phyloP scores from a whole-genome alignment of 441 rosid genomes.

The Syzygium malaccense region DNA sequence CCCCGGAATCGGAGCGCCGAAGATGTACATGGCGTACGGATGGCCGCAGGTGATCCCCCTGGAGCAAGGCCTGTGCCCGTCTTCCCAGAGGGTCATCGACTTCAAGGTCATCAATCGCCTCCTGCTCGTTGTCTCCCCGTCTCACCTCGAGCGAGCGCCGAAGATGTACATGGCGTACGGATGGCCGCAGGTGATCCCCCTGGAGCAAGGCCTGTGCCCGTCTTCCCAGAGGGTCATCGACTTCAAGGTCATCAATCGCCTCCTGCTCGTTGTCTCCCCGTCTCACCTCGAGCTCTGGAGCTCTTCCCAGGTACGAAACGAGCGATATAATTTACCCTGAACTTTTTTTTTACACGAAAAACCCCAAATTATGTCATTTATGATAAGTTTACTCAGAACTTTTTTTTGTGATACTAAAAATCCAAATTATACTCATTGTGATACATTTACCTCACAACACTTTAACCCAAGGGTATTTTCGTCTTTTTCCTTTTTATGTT shows the following conservation, averaged over 20 bases:
- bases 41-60: constrained; percentile 98
- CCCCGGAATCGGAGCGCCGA: background rate
- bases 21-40: constrained; percentile 95
- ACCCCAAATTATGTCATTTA: too few relatives aligned
- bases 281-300: constrained; percentile 93
- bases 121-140: constrained; percentile 70
- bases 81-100: constrained; percentile 68
- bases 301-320: constrained; percentile 62
- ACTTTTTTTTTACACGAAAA: too few relatives aligned
- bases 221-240: constrained; percentile 69
- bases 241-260: constrained; percentile 55
- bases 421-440: too few relatives aligned
- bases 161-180: constrained; percentile 95
- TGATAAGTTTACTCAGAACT: too few relatives aligned
- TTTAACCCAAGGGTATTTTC: too few relatives aligned
- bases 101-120: constrained; percentile 59
- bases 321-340: too few relatives aligned
- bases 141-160: constrained; percentile 36
- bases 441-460: too few relatives aligned
- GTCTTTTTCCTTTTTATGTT: too few relatives aligned
- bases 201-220: constrained; percentile 53
- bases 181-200: constrained; percentile 97
- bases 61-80: constrained; percentile 49
- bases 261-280: constrained; percentile 73
- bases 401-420: too few relatives aligned